Evolutionary conservation across 2,329 filamentous ascomycete genomes (phyloP).

Genomic region (Onygenales sp.): DNA sequence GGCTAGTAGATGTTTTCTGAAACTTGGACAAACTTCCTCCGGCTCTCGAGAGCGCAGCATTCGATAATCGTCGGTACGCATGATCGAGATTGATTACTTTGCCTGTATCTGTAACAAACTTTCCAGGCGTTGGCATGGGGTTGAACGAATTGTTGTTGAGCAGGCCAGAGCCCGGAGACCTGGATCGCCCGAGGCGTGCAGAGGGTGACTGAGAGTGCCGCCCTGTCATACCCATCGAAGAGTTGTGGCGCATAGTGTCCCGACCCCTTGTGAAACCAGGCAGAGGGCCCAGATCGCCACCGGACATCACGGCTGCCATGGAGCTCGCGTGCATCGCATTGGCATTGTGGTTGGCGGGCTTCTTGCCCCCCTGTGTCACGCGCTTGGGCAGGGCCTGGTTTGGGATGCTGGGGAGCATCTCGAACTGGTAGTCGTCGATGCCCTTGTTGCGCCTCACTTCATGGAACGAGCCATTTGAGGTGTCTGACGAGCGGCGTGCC

Average conservation of each 20-base stretch:
- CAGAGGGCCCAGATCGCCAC: conserved; percentile 26
- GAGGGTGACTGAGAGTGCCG: conserved; percentile 26
- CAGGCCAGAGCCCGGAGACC: conserved; percentile 32
- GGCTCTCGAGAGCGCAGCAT: conserved; percentile 57
- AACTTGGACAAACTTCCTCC: conserved; percentile 55
- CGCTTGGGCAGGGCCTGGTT: conserved; percentile 32
- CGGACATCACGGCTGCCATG: conserved; percentile 40
- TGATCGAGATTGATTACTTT: conserved; percentile 57
- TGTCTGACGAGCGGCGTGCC: conserved; percentile 24
- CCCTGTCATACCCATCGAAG: conserved; percentile 28
- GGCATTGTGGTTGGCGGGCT: conserved; percentile 7
- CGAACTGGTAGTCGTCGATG: conserved; percentile 32
- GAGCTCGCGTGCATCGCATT: conserved; percentile 25
- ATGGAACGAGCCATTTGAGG: conserved; percentile 15
- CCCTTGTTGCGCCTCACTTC: conserved; percentile 15
- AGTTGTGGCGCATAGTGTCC: conserved; percentile 29
- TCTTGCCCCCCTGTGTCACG: conserved; percentile 33
- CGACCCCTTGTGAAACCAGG: conserved; percentile 27
- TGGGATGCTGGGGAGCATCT: conserved; percentile 37
- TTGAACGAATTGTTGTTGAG: conserved; percentile 42
- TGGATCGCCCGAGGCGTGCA: conserved; percentile 20
- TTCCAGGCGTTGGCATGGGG: conserved; percentile 30
- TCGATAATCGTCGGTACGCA: conserved; percentile 62
- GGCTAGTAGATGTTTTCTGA: conserved; percentile 39
- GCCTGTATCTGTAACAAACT: conserved; percentile 50